phyloP scores from a whole-genome alignment of 768 basidiomycete genomes.

The Tricholoma saponaceum region DNA sequence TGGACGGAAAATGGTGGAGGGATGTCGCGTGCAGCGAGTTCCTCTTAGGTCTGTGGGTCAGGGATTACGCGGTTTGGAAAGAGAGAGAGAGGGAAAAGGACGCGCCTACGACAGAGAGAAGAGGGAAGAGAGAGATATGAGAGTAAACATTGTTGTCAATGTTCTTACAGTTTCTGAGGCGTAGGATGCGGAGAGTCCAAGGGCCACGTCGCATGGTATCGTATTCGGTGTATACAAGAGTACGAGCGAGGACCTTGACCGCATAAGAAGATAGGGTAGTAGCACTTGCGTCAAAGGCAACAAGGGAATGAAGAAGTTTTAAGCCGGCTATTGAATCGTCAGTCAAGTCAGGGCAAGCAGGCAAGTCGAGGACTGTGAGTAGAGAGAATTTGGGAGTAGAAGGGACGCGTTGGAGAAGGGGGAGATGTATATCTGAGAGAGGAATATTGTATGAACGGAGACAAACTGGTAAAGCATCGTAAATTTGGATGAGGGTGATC shows the following conservation, averaged over 20 bases:
- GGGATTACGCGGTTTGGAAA: background rate
- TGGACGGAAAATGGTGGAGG: slow-evolving; percentile 19
- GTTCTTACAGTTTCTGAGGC: slow-evolving; percentile 48
- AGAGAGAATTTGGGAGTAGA: slow-evolving; percentile 56
- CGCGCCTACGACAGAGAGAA: slow-evolving; percentile 61
- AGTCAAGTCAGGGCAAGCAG: slow-evolving; percentile 48
- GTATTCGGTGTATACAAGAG: slow-evolving; percentile 36
- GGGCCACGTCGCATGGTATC: slow-evolving; percentile 34
- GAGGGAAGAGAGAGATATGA: slow-evolving; percentile 43
- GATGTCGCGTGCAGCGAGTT: slow-evolving; percentile 34
- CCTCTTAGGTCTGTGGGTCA: slow-evolving; percentile 41
- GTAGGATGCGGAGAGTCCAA: slow-evolving; percentile 56
- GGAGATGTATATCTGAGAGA: slow-evolving; percentile 50
- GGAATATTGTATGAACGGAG: slow-evolving; percentile 42
- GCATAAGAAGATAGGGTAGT: slow-evolving; percentile 51
- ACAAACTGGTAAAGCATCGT: slow-evolving; percentile 44
- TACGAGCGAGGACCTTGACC: slow-evolving; percentile 47
- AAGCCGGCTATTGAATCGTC: slow-evolving; percentile 54
- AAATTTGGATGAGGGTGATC: slow-evolving; percentile 58
- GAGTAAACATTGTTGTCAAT: slow-evolving; percentile 42
- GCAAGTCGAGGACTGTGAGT: slow-evolving; percentile 59
- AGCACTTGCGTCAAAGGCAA: slow-evolving; percentile 60
- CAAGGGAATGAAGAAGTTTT: slow-evolving; percentile 47
- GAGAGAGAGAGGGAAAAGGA: slow-evolving; percentile 17
- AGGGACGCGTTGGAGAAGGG: slow-evolving; percentile 53